Percentiles rank a stretch among this genome's conserved stretches.
Evolutionary conservation across 352 stramenopile genomes (phyloP).

Genomic region (Peronospora destructor): DNA sequence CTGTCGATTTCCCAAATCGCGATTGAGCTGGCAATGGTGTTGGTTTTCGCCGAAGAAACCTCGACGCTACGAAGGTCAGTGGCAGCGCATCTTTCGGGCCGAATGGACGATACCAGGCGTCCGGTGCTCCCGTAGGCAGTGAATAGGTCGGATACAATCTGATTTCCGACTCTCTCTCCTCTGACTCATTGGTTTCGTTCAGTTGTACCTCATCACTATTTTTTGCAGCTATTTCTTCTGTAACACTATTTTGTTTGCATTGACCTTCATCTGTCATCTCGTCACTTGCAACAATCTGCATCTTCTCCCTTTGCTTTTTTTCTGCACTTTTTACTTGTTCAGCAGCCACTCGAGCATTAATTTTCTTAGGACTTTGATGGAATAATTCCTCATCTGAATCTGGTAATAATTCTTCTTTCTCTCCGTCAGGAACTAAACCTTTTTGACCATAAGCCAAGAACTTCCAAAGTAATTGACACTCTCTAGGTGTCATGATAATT

Average conservation of each 20-base stretch:
- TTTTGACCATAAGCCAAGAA: slow-evolving; percentile 56
- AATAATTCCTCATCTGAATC: slow-evolving; percentile 55
- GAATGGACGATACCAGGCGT: slow-evolving; percentile 40
- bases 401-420: slow-evolving; percentile 27
- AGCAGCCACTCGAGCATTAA: slow-evolving; percentile 17
- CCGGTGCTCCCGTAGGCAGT: slow-evolving; percentile 29
- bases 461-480: slow-evolving; percentile 66
- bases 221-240: not conserved
- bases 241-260: not conserved
- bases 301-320: not conserved
- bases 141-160: slow-evolving; percentile 45
- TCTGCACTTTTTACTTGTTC: not conserved
- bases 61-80: slow-evolving; percentile 49
- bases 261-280: not conserved
- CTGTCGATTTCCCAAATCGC: not conserved
- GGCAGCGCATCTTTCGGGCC: slow-evolving; percentile 35
- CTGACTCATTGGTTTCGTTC: not conserved
- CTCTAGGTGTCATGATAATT: slow-evolving; percentile 25
- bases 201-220: slow-evolving; percentile 2
- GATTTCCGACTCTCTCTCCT: slow-evolving; percentile 6
- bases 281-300: not conserved
- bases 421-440: not conserved
- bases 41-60: slow-evolving; percentile 46
- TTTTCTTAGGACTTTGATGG: slow-evolving; percentile 21
- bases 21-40: slow-evolving; percentile 1